A percentile compares a stretch with the other conserved stretches of the same genome.
phyloP scores from a whole-genome alignment of 306 rosid genomes.

The Cicer bijugum region DNA sequence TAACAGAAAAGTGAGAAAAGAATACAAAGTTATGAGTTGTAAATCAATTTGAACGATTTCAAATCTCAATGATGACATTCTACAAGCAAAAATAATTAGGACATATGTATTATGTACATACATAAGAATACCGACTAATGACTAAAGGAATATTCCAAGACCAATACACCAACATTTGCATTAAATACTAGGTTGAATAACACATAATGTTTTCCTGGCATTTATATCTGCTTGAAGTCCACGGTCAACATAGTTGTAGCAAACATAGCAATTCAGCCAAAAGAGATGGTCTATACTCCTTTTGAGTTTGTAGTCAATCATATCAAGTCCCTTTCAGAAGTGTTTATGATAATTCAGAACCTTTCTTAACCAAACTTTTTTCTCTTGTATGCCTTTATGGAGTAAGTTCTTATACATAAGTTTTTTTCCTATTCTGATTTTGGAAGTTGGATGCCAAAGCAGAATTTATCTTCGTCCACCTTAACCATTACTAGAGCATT shows the following conservation, averaged over 20 bases:
- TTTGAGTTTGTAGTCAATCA: no score
- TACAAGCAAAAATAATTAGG: neutral
- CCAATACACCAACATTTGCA: neutral
- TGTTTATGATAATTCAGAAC: no score
- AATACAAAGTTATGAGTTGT: conserved; percentile 16
- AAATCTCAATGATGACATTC: conserved; percentile 15
- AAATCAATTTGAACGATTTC: conserved; percentile 13
- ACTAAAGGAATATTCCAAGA: neutral
- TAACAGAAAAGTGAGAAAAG: conserved; percentile 19
- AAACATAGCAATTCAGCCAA: neutral
- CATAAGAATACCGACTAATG: neutral
- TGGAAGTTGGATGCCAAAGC: no score
- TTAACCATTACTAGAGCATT: no score
- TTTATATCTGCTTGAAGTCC: neutral
- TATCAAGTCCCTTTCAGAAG: no score
- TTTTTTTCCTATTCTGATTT: no score
- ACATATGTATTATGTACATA: neutral
- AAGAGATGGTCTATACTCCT: neutral
- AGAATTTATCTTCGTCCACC: no score
- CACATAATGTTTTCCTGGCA: neutral
- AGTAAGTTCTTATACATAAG: no score
- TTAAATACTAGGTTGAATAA: neutral
- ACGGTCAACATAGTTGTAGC: neutral
- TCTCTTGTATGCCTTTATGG: no score
- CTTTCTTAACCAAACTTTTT: no score